phyloP scores from a whole-genome alignment of 2,329 filamentous ascomycete genomes.

The Epichloe gansuensis region DNA sequence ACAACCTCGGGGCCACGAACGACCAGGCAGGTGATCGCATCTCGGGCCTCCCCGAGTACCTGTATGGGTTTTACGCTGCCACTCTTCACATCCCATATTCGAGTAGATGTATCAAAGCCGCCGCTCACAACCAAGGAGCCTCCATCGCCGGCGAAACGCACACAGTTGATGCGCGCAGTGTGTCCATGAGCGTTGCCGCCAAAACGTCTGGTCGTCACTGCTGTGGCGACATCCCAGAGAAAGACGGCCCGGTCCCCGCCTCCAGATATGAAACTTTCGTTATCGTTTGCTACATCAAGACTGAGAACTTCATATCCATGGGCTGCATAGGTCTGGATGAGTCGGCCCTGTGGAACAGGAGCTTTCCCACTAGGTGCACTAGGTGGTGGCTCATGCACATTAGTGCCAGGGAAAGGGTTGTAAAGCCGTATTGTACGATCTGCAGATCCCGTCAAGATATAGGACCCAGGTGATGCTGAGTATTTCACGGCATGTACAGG shows the following conservation, averaged over 20 bases:
- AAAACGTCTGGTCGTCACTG: slow-evolving; percentile 65
- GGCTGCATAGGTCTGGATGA: slow-evolving; percentile 78
- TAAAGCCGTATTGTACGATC: slow-evolving; percentile 80
- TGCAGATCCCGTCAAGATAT: slow-evolving; percentile 73
- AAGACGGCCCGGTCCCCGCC: slow-evolving; percentile 88
- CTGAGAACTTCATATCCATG: slow-evolving; percentile 90
- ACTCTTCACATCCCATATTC: slow-evolving; percentile 58
- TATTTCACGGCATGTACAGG: slow-evolving; percentile 62
- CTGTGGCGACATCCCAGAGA: slow-evolving; percentile 83
- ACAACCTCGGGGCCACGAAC: slow-evolving; percentile 47
- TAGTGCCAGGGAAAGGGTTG: slow-evolving; percentile 51
- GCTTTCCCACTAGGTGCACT: slow-evolving; percentile 16
- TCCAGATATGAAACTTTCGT: slow-evolving; percentile 72
- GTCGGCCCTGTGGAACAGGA: slow-evolving; percentile 34
- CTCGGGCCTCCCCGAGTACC: slow-evolving; percentile 58
- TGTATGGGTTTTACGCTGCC: slow-evolving; percentile 51
- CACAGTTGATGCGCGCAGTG: slow-evolving; percentile 61
- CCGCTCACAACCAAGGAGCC: slow-evolving; percentile 62
- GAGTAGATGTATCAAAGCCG: slow-evolving; percentile 63
- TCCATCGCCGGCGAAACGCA: slow-evolving; percentile 63
- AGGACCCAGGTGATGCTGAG: slow-evolving; percentile 58
- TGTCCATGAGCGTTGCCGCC: slow-evolving; percentile 49
- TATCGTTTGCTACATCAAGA: slow-evolving; percentile 60
- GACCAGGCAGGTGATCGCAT: slow-evolving; percentile 45
- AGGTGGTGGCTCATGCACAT: slow-evolving; percentile 16